Base-by-base conservation (phyloP, 2,329 filamentous ascomycete genomes). In the Claviceps monticola region DNA sequence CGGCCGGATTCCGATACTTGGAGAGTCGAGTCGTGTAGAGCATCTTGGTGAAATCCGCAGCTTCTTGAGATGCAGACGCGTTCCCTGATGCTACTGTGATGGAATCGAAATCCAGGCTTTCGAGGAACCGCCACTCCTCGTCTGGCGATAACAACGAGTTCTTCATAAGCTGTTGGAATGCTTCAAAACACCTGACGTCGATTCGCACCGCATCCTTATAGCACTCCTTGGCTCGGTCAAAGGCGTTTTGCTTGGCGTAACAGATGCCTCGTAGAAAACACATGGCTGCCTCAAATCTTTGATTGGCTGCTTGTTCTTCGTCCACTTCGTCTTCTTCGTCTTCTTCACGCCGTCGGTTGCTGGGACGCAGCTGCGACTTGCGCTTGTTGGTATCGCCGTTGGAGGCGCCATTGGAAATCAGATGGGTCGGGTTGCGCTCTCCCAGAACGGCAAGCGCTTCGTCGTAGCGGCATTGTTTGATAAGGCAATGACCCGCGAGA, bases 141-240 rank as follows among this genome's bases (percentile, higher is more conserved):
- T 87, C 83, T 0, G 90, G 89, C 47, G 80, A 81, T 80, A 98
- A 86, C 55, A 98, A 76, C 19, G 87, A 87, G 70, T 98, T 98
- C 70, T 89, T 88, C 83, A 97, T 96, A 51, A 98, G 78, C 71
- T 97, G 90, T 61, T 96, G 90, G 63, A 98, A 97, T 0, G 93
- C 93, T 68, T 98, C 93, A 64, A 95, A 97, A 69, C 93, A 98
- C 66, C 95, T 90, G 3, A 97, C 90, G 64, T 98, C 93, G 62
- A 98, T 96, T 55, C 87, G 82, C 46, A 97, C 89, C 2, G 93
- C 93, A 61, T 95, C 88, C 71, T 96, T 97, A 75, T 97, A 98
- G 71, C 93, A 97, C 61, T 97, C 90, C 66, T 96, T 96, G 50
- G 93, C 93, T 37, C 89, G 83, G 65, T 98, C 93, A 61, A 97